These are phyloP conservation scores for Sequoiadendron giganteum DNA, from an alignment of 75 land plant genomes.

Conservation along the genomic window DNA sequence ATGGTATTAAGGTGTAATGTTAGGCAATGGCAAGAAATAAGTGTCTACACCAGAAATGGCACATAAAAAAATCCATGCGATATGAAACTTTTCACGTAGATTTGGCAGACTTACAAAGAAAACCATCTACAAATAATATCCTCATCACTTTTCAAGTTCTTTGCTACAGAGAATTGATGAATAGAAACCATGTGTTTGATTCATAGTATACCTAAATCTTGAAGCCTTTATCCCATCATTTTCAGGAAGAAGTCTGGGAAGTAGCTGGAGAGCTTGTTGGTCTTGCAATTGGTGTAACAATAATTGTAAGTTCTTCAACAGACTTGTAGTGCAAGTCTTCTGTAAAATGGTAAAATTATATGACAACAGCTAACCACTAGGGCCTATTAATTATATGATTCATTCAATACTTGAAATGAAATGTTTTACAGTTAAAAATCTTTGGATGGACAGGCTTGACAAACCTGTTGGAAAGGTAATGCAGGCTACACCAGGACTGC, in stretches of 20 bases:
- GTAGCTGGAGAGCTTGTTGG: constrained; percentile 90
- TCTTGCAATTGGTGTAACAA: constrained; percentile 72
- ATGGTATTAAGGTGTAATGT: too few species aligned
- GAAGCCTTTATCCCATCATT: neutral
- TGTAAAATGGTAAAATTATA: neutral
- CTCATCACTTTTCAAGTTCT: neutral
- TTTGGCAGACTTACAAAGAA: neutral
- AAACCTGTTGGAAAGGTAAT: constrained; percentile 13
- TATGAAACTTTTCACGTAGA: neutral
- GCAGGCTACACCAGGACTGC: constrained; percentile 72
- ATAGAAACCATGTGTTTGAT: neutral
- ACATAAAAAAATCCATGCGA: neutral
- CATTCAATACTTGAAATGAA: neutral
- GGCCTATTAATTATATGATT: neutral
- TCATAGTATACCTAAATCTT: neutral
- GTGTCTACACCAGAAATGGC: neutral
- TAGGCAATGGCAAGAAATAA: too few species aligned
- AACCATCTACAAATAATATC: neutral
- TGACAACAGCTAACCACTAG: neutral
- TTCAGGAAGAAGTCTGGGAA: constrained; percentile 99
- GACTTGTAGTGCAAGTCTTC: neutral
- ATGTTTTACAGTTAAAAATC: constrained; percentile 11
- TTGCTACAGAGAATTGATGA: neutral
- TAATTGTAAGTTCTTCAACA: constrained; percentile 46
- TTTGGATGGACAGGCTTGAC: constrained; percentile 2